Evolutionary conservation across 2,329 filamentous ascomycete genomes (phyloP).

Genomic region (Botrytis sinoallii): DNA sequence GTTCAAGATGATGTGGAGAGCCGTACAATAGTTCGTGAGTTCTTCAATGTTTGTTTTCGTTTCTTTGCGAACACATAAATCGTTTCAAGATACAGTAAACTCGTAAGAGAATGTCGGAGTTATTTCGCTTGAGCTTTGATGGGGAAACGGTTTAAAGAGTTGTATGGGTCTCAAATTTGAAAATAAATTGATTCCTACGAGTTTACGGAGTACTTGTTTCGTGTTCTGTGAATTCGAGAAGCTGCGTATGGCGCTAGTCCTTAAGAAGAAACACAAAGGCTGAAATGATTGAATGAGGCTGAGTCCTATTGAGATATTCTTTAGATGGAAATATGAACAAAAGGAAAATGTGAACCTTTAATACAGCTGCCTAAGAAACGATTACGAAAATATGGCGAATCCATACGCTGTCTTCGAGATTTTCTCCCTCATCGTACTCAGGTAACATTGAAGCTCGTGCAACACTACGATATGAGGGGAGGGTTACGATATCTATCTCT

Average conservation of each 20-base stretch:
- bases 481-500: neutral
- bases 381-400: slow-evolving; percentile 1
- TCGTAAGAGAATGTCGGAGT: neutral
- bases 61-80: slow-evolving; percentile 20
- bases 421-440: neutral
- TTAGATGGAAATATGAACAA: neutral
- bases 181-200: slow-evolving; percentile 9
- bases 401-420: neutral
- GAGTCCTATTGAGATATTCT: neutral
- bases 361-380: neutral
- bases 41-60: slow-evolving; percentile 4
- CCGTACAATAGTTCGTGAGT: neutral
- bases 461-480: neutral
- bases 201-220: slow-evolving; percentile 5
- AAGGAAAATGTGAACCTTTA: neutral
- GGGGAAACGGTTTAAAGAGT: neutral
- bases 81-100: slow-evolving; percentile 7
- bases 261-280: slow-evolving; percentile 10
- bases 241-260: slow-evolving; percentile 18
- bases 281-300: slow-evolving; percentile 13
- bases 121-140: slow-evolving; percentile 14
- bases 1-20: neutral
- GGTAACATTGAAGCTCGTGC: slow-evolving; percentile 4
- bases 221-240: slow-evolving; percentile 11
- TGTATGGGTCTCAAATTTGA: slow-evolving; percentile 8